Evolutionary conservation across 305 asterid species (phyloP).

Genomic region (Fraxinus albicans): DNA sequence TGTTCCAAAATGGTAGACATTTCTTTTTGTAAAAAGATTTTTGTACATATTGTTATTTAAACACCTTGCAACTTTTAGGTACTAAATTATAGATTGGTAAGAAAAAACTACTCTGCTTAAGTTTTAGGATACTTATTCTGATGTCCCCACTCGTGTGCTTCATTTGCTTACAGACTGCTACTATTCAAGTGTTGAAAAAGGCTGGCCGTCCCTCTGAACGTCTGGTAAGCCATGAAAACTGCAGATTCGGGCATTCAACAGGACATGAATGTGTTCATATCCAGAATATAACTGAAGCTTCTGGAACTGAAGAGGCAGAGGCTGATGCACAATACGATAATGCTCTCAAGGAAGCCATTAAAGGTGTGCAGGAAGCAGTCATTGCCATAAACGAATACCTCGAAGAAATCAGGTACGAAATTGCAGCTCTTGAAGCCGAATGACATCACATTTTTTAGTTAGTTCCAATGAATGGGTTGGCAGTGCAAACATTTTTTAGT

Average conservation of each 20-base stretch:
- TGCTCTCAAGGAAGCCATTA: conserved; percentile 82
- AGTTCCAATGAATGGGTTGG: not conserved
- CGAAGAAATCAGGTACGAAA: conserved; percentile 95
- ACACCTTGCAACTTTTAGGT: not conserved
- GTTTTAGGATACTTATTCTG: not conserved
- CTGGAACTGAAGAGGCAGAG: conserved; percentile 97
- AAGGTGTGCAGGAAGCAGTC: conserved; percentile 79
- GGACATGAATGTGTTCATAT: conserved; percentile 90
- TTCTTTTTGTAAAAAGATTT: not conserved
- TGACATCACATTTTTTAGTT: conserved; percentile 25
- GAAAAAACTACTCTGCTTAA: not conserved
- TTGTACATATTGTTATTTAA: not conserved
- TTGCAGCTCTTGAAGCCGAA: conserved; percentile 66
- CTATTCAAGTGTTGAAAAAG: conserved; percentile 85
- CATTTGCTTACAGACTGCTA: conserved; percentile 62
- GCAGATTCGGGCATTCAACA: conserved; percentile 57
- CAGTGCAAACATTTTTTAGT: conserved; percentile 4
- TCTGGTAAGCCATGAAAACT: conserved; percentile 79
- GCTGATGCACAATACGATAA: conserved; percentile 83
- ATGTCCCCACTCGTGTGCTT: conserved; percentile 1
- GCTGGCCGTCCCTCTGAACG: conserved; percentile 97
- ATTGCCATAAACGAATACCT: conserved; percentile 69
- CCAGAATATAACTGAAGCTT: conserved; percentile 86
- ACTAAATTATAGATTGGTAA: not conserved
- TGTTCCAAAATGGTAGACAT: not conserved